Percentiles rank a stretch among this genome's conserved stretches.
phyloP scores from a whole-genome alignment of 2,329 filamentous ascomycete genomes.

The Gyromitra esculenta region DNA sequence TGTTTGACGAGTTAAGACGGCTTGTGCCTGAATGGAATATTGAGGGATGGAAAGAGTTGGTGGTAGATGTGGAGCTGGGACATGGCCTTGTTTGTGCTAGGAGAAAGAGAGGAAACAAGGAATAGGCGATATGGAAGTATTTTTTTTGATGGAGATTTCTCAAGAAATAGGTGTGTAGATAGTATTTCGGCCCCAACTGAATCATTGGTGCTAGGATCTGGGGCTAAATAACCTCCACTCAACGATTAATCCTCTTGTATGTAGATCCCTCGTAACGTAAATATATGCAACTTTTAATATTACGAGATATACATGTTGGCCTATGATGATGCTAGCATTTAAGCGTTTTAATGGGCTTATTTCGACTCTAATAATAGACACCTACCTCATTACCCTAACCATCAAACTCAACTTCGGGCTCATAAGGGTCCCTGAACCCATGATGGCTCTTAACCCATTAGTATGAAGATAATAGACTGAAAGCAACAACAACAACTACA shows the following conservation, averaged over 20 bases:
- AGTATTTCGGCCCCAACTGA: background rate
- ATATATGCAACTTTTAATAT: background rate
- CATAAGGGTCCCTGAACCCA: no score
- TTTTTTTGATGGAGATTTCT: background rate
- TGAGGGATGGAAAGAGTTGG: slow-evolving; percentile 65
- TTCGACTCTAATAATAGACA: no score
- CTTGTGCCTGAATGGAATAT: slow-evolving; percentile 67
- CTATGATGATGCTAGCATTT: no score
- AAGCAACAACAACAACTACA: no score
- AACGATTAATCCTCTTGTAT: background rate
- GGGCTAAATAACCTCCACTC: slow-evolving; percentile 1
- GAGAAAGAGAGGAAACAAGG: slow-evolving; percentile 57
- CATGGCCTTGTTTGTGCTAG: slow-evolving; percentile 69
- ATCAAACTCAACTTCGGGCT: no score
- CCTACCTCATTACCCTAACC: no score
- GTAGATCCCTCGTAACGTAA: background rate
- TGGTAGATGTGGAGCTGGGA: slow-evolving; percentile 71
- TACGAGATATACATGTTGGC: no score
- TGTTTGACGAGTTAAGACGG: slow-evolving; percentile 69
- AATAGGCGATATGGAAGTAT: background rate
- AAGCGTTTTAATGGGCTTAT: no score
- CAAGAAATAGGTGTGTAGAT: background rate
- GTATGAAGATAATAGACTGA: no score
- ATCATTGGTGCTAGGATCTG: background rate
- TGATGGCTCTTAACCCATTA: no score